These are phyloP conservation scores for Aegilops longissima DNA, from an alignment of 176 grass and related monocot genomes.

Conservation along the genomic window DNA sequence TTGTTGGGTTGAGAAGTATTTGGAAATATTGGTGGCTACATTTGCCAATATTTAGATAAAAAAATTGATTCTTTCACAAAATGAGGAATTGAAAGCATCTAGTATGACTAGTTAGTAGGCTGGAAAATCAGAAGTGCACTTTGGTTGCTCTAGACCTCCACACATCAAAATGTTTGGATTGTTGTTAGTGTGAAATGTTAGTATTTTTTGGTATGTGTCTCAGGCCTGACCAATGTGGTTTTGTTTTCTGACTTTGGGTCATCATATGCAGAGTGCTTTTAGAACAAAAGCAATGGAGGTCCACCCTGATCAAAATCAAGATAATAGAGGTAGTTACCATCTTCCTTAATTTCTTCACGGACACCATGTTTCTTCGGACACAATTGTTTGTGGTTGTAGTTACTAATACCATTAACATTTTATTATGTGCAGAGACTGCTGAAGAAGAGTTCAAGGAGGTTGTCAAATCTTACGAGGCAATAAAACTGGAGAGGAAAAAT, in stretches of 20 bases:
- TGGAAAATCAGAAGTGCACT: neutral
- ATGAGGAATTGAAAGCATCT: neutral
- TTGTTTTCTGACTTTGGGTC: conserved; percentile 21
- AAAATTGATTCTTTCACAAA: neutral
- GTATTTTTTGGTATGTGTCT: neutral
- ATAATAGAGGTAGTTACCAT: conserved; percentile 62
- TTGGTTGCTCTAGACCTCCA: neutral
- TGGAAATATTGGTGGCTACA: neutral
- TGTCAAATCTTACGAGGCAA: conserved; percentile 86
- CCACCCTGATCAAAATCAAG: conserved; percentile 99
- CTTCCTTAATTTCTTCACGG: neutral
- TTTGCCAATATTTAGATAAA: neutral
- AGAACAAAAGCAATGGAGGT: conserved; percentile 95
- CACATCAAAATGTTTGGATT: neutral
- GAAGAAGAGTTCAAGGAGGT: conserved; percentile 95
- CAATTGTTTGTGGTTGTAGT: neutral
- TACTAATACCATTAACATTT: neutral
- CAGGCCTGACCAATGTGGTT: neutral
- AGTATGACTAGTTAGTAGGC: neutral
- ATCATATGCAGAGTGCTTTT: conserved; percentile 78
- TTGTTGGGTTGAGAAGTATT: conserved; percentile 8
- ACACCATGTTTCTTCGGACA: neutral
- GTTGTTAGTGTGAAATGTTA: neutral
- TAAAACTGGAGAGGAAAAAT: conserved; percentile 81
- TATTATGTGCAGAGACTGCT: conserved; percentile 59